These are phyloP conservation scores for Serendipita indica DNA, from an alignment of 768 basidiomycete genomes.

Conservation along the genomic window DNA sequence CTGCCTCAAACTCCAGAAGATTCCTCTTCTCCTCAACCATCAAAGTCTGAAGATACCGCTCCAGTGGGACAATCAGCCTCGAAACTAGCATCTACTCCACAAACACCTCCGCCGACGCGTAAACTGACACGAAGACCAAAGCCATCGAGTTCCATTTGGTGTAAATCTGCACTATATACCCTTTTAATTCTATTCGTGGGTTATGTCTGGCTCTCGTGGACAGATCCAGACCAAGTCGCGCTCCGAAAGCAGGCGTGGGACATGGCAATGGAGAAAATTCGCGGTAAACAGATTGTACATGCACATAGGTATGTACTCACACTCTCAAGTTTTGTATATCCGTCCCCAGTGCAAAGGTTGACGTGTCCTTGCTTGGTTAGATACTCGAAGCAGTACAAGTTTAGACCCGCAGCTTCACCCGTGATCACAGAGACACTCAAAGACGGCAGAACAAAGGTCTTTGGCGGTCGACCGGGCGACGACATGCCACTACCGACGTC, in stretches of 20 bases:
- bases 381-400: slow-evolving; percentile 72
- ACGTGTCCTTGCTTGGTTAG: slow-evolving; percentile 25
- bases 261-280: background rate
- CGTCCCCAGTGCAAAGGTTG: background rate
- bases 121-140: no score
- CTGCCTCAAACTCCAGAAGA: no score
- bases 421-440: slow-evolving; percentile 61
- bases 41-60: no score
- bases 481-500: slow-evolving; percentile 10
- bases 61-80: no score
- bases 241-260: slow-evolving; percentile 7
- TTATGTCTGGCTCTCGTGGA: slow-evolving; percentile 8
- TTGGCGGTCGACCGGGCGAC: slow-evolving; percentile 47
- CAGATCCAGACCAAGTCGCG: background rate
- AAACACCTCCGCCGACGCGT: no score
- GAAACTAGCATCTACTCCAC: no score
- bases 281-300: slow-evolving; percentile 1
- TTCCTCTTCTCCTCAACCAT: no score
- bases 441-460: slow-evolving; percentile 50
- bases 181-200: background rate
- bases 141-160: background rate
- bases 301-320: background rate
- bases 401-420: slow-evolving; percentile 71
- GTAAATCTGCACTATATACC: background rate
- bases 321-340: background rate